Percentiles rank a stretch among this genome's conserved stretches.
These are phyloP conservation scores for Zanthoxylum bungeanum DNA, from an alignment of 345 rosid species.

Conservation along the genomic window DNA sequence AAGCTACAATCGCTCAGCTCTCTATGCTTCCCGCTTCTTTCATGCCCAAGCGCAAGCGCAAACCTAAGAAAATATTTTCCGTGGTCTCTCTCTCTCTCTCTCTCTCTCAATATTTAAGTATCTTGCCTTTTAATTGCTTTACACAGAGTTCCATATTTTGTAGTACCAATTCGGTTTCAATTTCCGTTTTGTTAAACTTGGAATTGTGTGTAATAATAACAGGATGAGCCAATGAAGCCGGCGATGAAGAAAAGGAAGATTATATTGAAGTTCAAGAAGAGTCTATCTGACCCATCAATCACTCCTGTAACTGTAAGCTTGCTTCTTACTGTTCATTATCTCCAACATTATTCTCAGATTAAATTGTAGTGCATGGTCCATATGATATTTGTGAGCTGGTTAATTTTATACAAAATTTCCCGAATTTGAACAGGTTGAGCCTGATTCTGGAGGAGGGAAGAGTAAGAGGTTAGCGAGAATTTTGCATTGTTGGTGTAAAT, in stretches of 20 bases:
- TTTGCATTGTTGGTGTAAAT: slow-evolving; percentile 5
- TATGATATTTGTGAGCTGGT: background rate
- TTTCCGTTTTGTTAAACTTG: background rate
- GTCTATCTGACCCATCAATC: slow-evolving; percentile 25
- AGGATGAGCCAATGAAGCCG: slow-evolving; percentile 10
- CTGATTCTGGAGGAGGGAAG: slow-evolving; percentile 34
- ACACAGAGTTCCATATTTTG: background rate
- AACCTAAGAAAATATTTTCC: slow-evolving; percentile 10
- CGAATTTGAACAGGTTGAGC: slow-evolving; percentile 31
- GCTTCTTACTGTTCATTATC: background rate
- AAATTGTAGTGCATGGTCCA: background rate
- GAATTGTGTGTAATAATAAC: background rate
- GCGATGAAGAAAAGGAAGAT: slow-evolving; percentile 21
- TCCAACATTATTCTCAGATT: background rate
- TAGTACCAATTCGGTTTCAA: background rate
- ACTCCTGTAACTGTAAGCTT: slow-evolving; percentile 11
- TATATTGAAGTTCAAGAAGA: slow-evolving; percentile 29
- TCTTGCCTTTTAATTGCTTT: background rate
- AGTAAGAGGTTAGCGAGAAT: slow-evolving; percentile 41
- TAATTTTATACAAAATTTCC: background rate
- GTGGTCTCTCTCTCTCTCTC: slow-evolving; percentile 12
- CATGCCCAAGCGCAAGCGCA: slow-evolving; percentile 19
- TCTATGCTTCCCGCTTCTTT: slow-evolving; percentile 12
- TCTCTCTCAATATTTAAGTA: no score
- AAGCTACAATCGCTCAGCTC: slow-evolving; percentile 26